Conservation (phyloP, 75 land plant genomes). For the Selaginella tamariscina region DNA sequence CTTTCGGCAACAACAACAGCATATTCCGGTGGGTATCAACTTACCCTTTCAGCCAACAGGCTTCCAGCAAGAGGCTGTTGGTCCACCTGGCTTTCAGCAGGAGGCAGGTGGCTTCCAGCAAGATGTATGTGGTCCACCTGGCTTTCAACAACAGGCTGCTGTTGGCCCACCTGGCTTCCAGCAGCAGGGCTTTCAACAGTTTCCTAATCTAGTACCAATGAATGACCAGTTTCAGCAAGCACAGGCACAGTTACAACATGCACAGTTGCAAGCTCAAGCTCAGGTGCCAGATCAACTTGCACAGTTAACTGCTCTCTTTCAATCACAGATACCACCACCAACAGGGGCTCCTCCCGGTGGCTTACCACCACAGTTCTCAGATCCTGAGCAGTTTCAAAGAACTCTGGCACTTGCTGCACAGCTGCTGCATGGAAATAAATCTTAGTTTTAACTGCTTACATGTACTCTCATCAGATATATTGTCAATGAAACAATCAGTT, state of each 20-base stretch:
- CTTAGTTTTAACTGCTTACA: no score
- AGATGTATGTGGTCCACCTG: neutral
- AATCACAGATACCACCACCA: slow-evolving; percentile 10
- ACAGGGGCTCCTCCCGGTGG: neutral
- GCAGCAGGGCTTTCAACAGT: neutral
- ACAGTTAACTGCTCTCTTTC: slow-evolving; percentile 30
- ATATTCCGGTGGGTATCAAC: slow-evolving; percentile 10
- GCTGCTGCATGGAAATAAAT: no score
- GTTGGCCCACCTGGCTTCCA: neutral
- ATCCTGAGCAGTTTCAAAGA: neutral
- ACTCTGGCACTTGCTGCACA: neutral
- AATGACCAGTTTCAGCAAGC: slow-evolving; percentile 11
- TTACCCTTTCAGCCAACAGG: slow-evolving; percentile 21
- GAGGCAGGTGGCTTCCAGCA: neutral
- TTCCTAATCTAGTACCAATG: slow-evolving; percentile 3
- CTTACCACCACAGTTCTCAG: neutral
- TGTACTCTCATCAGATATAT: no score
- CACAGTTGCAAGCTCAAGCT: neutral
- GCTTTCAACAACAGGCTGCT: slow-evolving; percentile 8
- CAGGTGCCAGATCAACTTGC: slow-evolving; percentile 45
- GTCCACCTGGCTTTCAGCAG: neutral
- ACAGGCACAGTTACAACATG: slow-evolving; percentile 5
- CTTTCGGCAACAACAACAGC: slow-evolving; percentile 26
- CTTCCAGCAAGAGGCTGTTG: slow-evolving; percentile 14
- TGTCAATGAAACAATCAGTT: no score